Base-by-base conservation (phyloP, 2,329 filamentous ascomycete genomes). In the Epicoccum sorghinum region DNA sequence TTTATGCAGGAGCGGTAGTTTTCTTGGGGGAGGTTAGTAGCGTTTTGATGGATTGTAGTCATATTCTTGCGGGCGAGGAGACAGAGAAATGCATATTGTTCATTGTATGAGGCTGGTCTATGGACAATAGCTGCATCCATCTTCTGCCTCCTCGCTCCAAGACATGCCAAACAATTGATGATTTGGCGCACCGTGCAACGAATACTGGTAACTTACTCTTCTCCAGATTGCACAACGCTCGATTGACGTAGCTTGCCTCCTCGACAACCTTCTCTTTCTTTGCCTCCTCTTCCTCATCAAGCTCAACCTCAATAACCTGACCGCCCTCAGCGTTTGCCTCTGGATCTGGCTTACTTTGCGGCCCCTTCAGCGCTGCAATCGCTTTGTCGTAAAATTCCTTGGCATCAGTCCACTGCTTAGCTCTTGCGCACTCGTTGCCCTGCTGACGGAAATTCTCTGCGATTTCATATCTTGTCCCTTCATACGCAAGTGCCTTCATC, bases 371-470 rank as follows among this genome's bases (percentile, higher is more conserved):
- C 6, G 96, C 84, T 9, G 85, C 79, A 47, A 97, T 82, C n/a
- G 88, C 93, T 78, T 96, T 95, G 27, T 83, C 85, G 74, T 99
- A 99, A 74, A 93, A 97, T 74, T 96, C 92, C 70, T 89, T 88
- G 4, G 93, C 95, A 74, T 98, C 92, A 24, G 76, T 80, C 86
- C 89, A 96, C 42, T 85, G 81, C 74, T 86, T 87, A 50, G 82
- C 81, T 65, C 83, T 82, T 70, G 96, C 96, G 68, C 85, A 87
- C 67, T 98, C 93, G 73, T 99, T 99, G 30, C 95, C 95, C 63
- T 91, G 90, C 71, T 93, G 89, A 67, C 95, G 91, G 79, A 97
- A 97, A 61, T 91, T 91, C 39, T 83, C 78, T 18, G 87, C 89
- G 58, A 96, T 88, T 73, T 98, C 93, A 8, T 87, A 82, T 43